phyloP scores from a whole-genome alignment of 805 yeast genomes.

The Candida montana region DNA sequence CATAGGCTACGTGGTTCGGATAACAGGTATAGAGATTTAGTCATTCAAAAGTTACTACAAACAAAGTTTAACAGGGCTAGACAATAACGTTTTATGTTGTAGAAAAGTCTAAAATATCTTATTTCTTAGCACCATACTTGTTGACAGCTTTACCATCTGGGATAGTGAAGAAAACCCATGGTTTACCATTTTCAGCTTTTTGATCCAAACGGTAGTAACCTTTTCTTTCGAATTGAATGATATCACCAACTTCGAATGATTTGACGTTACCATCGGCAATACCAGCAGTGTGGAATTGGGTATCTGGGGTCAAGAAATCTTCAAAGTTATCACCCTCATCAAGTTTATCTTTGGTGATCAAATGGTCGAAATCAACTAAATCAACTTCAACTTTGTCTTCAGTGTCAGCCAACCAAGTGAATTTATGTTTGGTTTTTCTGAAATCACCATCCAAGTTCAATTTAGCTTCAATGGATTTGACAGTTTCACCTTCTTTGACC shows the following conservation, averaged over 20 bases:
- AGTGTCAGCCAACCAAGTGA: constrained; percentile 91
- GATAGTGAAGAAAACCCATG: constrained; percentile 80
- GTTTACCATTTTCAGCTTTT: constrained; percentile 48
- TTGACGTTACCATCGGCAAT: constrained; percentile 76
- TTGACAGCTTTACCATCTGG: constrained; percentile 91
- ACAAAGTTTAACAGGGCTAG: too few relatives aligned
- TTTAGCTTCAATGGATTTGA: constrained; percentile 64
- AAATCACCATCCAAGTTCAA: constrained; percentile 93
- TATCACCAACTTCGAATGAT: constrained; percentile 75
- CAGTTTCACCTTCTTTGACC: constrained; percentile 52
- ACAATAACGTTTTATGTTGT: background rate
- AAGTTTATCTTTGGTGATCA: constrained; percentile 89
- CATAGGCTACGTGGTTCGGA: too few relatives aligned
- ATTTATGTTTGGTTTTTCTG: constrained; percentile 90
- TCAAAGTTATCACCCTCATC: constrained; percentile 93
- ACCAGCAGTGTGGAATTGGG: constrained; percentile 78
- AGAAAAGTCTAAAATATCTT: constrained; percentile 5
- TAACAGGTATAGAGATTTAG: background rate
- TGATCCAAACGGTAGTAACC: constrained; percentile 87
- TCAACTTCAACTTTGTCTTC: constrained; percentile 67
- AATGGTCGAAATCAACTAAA: constrained; percentile 87
- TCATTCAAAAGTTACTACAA: too few relatives aligned
- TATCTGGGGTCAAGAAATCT: constrained; percentile 81
- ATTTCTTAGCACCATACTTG: constrained; percentile 67
- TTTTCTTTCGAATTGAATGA: constrained; percentile 94